Base-by-base conservation (phyloP, 139 green algal species). In the Raphidocelis subcapitata region DNA sequence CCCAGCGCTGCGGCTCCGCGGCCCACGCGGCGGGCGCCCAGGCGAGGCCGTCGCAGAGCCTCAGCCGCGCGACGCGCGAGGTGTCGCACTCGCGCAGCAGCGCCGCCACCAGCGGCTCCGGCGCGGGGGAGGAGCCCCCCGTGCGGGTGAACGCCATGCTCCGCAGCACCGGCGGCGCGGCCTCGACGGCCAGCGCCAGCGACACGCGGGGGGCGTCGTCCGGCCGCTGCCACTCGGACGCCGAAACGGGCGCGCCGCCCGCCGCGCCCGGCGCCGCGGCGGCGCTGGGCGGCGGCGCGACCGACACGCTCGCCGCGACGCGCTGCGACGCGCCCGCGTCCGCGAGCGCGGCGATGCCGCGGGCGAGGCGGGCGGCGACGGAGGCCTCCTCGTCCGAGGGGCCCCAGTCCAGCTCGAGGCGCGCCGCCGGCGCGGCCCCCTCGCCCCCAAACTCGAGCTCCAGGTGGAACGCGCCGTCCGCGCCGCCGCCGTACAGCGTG, bases 11-110 rank as follows among this genome's bases (percentile, higher is more conserved):
- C 2, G 49, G 52, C n/a, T 24, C 44, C 51, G 47, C 26, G 8
- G 81, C 80, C 46, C 74, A 85, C 8, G 84, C 81, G 67, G 69
- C 68, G 77, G 77, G 85, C 33, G 82, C 81, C 57, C 76, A 79
- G 36, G 66, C 67, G 33, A 84, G 73, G 23, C 85, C 86, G 52
- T 92, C 88, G 16, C 65, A 74, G 28, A 77, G 82, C 3, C 73
- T 80, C 28, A 93, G 65, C 33, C 81, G 81, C 62, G 74, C 81
- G 5, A 93, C 80, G 3, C 63, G 32, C 3, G 79, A 67, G 32
- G 92, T 60, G 20, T 85, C 74, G 35, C 65, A 81, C 52, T 84
- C 75, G 41, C 77, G 37, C 46, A 90, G 57, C 44, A 93, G 69
- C 5, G 74, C 72, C 14, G 75, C 29, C 37, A 90, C 54, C 33